Evolutionary conservation across 306 rosid species (phyloP).

Genomic region (Fagus sylvatica): DNA sequence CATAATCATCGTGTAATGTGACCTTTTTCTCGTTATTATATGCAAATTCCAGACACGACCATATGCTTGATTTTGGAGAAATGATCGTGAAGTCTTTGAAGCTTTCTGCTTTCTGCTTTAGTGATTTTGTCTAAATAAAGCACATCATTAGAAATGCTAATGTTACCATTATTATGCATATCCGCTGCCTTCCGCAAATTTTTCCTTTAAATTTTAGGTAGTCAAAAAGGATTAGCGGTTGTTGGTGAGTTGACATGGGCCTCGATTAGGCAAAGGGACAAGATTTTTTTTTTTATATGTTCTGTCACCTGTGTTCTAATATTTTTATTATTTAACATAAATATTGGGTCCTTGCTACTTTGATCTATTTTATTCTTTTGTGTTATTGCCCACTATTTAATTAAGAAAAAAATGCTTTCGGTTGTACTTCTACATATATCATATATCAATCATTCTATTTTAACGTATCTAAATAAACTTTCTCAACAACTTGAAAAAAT

Average conservation of each 20-base stretch:
- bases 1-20: not conserved
- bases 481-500: too few species aligned
- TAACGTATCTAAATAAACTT: not conserved
- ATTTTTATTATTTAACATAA: not conserved
- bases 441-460: not conserved
- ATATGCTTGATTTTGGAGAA: slow-evolving; percentile 7
- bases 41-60: slow-evolving; percentile 10
- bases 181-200: slow-evolving; percentile 6
- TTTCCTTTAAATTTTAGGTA: not conserved
- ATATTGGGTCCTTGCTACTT: not conserved
- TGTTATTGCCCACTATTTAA: not conserved
- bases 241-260: slow-evolving; percentile 21
- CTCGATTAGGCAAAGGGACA: slow-evolving; percentile 11
- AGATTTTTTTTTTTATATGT: not conserved
- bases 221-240: slow-evolving; percentile 14
- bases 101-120: slow-evolving; percentile 2
- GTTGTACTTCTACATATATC: not conserved
- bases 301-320: not conserved
- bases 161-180: not conserved
- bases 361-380: not conserved
- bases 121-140: slow-evolving; percentile 1
- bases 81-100: not conserved
- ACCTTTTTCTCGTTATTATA: not conserved
- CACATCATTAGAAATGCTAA: slow-evolving; percentile 6
- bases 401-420: not conserved